Evolutionary conservation across 1,284 basidiomycete species (phyloP).

Genomic region (Rhizoctonia solani): DNA sequence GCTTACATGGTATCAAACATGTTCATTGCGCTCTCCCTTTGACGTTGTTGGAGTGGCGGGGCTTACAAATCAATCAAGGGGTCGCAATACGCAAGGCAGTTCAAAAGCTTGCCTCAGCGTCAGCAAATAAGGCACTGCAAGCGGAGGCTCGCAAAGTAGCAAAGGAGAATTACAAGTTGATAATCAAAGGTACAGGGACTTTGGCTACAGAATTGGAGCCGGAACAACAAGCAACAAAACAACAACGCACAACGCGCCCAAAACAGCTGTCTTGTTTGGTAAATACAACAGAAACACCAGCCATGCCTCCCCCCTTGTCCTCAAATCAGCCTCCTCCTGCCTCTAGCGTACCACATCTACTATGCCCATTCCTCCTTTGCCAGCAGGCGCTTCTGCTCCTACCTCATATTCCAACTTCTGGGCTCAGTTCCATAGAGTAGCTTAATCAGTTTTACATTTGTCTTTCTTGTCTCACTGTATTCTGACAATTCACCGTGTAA

Average conservation of each 20-base stretch:
- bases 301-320: too few species aligned
- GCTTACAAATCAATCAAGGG: background rate
- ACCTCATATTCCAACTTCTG: background rate
- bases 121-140: background rate
- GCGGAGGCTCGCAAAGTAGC: background rate
- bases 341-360: background rate
- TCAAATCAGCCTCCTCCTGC: too few species aligned
- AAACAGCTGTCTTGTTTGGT: too few species aligned
- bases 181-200: background rate
- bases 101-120: background rate
- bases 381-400: background rate
- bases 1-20: background rate
- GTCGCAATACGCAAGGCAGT: background rate
- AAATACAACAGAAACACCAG: too few species aligned
- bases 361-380: too few species aligned
- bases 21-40: background rate
- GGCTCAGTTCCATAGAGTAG: background rate
- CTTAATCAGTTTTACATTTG: background rate
- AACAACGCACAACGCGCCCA: background rate
- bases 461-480: background rate
- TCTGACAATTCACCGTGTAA: too few species aligned
- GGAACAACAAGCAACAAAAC: background rate
- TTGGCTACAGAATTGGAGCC: background rate
- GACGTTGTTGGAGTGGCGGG: background rate
- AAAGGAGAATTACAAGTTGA: background rate